These are phyloP conservation scores for Abelmoschus esculentus DNA, from an alignment of 345 rosid genomes.

Conservation along the genomic window DNA sequence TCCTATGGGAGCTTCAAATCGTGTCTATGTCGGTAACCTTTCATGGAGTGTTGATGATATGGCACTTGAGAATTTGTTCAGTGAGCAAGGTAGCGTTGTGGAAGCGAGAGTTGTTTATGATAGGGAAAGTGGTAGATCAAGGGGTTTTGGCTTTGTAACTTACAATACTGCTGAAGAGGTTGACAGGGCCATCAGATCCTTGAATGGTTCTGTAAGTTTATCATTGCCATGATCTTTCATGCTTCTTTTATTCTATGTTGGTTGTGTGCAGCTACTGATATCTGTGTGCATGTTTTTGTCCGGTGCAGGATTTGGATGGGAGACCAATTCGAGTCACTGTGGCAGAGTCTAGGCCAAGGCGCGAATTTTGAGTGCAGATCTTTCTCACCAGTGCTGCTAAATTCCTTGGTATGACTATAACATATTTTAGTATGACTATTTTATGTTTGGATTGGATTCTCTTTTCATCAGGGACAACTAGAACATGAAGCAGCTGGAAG, in stretches of 20 bases:
- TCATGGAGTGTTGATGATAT: conserved; percentile 89
- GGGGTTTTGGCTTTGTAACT: conserved; percentile 95
- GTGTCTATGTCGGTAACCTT: conserved; percentile 81
- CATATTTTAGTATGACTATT: no score
- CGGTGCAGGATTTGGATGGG: conserved; percentile 74
- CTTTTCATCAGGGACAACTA: conserved; percentile 7
- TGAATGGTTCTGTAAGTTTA: conserved; percentile 76
- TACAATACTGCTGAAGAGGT: conserved; percentile 75
- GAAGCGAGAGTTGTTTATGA: conserved; percentile 95
- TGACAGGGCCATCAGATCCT: conserved; percentile 53
- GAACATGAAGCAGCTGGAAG: not conserved
- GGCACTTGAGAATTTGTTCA: conserved; percentile 75
- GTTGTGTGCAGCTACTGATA: no score
- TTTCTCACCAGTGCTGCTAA: conserved; percentile 9
- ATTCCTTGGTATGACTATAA: conserved; percentile 20
- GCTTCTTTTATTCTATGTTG: not conserved
- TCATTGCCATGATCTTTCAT: not conserved
- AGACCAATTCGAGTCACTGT: conserved; percentile 77
- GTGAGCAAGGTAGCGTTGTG: conserved; percentile 74
- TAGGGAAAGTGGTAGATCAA: conserved; percentile 87
- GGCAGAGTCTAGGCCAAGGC: conserved; percentile 85
- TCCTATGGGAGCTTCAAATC: conserved; percentile 33
- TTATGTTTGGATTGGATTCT: not conserved
- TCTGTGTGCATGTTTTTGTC: not conserved
- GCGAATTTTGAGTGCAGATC: conserved; percentile 45